Evolutionary conservation across 176 grass and related monocot species (phyloP).

Genomic region (Avena insularis): DNA sequence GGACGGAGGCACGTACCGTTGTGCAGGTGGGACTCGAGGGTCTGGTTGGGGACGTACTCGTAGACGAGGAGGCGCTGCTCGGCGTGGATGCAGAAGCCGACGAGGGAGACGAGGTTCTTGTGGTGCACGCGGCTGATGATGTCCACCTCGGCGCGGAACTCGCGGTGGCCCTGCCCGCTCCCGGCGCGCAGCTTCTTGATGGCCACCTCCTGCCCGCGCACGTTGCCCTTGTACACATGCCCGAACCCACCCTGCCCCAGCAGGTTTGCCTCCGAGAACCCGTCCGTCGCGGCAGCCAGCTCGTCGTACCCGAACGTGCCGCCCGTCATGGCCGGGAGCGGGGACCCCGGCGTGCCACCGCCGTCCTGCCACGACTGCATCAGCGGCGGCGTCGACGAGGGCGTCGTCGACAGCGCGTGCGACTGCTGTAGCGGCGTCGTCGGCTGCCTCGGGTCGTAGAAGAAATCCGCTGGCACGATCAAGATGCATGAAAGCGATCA

Average conservation of each 20-base stretch:
- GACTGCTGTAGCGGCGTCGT: constrained; percentile 37
- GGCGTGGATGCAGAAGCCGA: constrained; percentile 80
- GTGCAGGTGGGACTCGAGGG: constrained; percentile 74
- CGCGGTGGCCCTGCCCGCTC: constrained; percentile 78
- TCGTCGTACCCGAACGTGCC: constrained; percentile 71
- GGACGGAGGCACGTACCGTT: constrained; percentile 50
- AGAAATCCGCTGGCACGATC: constrained; percentile 34
- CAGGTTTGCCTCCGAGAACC: constrained; percentile 83
- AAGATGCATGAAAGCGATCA: background rate
- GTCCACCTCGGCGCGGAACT: constrained; percentile 90
- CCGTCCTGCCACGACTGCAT: constrained; percentile 41
- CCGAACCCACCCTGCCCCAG: constrained; percentile 89
- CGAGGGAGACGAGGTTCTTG: constrained; percentile 80
- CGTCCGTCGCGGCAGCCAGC: constrained; percentile 57
- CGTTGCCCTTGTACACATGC: constrained; percentile 70
- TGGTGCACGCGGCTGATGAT: constrained; percentile 92
- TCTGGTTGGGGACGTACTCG: constrained; percentile 91
- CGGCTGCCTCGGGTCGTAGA: constrained; percentile 49
- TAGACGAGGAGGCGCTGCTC: constrained; percentile 79
- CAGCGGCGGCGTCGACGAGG: constrained; percentile 47
- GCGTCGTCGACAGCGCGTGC: constrained; percentile 30
- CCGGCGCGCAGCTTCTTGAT: constrained; percentile 80
- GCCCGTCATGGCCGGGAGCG: constrained; percentile 38
- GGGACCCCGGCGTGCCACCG: constrained; percentile 28
- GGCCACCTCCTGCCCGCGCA: constrained; percentile 72